Evolutionary conservation across 805 yeast species (phyloP), one percentile per base, ranked within the genome.

Genomic region (Kodamaea fukazawae): DNA sequence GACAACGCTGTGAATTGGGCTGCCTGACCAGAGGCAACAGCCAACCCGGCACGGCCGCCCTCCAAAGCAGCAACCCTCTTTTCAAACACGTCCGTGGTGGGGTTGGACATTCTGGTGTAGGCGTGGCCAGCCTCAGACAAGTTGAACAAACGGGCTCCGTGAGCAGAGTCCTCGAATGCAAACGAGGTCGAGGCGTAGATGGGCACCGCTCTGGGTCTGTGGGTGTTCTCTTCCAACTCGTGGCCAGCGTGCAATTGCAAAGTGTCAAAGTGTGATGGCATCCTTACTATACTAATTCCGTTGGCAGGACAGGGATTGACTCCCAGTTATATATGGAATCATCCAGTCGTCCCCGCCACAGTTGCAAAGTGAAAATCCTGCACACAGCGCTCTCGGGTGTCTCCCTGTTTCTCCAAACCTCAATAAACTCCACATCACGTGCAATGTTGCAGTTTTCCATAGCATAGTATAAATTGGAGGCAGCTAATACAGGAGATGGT

Each of bases 181-280:
- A 79, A 91, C 9, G 98, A 91, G 1, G 95, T 78, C 8, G 96
- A 80, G 32, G 97, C 91, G 61, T 86, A 90, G 60, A 91, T 86
- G 43, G 98, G 97, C 25, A 86, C 89, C 8, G 97, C 96, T 61
- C 97, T 78, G 41, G 96, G 76, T 42, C 81, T 73, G 61, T 76
- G 74, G 10, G 81, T 70, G 45, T 75, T 71, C 8, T 20, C 23
- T 51, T 86, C 90, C 22, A 67, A 73, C 45, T 73, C 75, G 69
- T 89, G 96, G 49, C 99, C 99, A 40, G 96, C 96, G 66, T 91
- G 98, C 53, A 91, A 77, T 72, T 91, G 96, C 43, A 86, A 73
- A 22, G 96, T 90, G 55, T 90, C 96, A 55, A 87, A 88, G 56
- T 83, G 90, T 26, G 81, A 76, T 28, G 81, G 79, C 71, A 67